Conservation (phyloP, 1,284 basidiomycete species). For the Tilletiopsis washingtonensis region DNA sequence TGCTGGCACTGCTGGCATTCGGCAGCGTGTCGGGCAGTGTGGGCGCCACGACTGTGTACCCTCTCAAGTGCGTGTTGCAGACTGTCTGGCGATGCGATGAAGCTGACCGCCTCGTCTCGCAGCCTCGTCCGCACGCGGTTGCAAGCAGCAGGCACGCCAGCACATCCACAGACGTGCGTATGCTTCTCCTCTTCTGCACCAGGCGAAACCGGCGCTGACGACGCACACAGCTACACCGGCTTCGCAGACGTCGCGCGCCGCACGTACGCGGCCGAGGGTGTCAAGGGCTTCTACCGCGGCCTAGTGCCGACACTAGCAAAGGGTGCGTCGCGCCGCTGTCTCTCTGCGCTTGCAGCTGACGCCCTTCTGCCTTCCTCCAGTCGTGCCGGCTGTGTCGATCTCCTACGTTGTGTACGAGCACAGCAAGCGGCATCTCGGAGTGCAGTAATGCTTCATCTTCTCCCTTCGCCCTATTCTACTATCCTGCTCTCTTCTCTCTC, state of each 20-base stretch:
- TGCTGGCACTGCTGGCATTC: slow-evolving; percentile 47
- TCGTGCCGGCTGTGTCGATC: slow-evolving; percentile 31
- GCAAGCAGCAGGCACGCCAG: slow-evolving; percentile 72
- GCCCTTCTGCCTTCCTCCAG: not conserved
- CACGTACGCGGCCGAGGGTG: slow-evolving; percentile 78
- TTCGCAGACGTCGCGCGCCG: slow-evolving; percentile 74
- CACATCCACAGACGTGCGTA: slow-evolving; percentile 23
- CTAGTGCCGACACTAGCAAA: slow-evolving; percentile 83
- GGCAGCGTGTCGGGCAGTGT: slow-evolving; percentile 49
- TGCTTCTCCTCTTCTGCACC: too few species aligned
- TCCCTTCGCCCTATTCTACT: not conserved
- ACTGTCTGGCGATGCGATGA: not conserved
- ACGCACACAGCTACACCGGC: slow-evolving; percentile 70
- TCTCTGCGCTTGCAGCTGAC: not conserved
- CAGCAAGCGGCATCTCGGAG: slow-evolving; percentile 14
- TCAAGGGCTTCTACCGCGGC: slow-evolving; percentile 91
- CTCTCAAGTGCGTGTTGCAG: slow-evolving; percentile 24
- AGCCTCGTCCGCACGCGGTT: slow-evolving; percentile 89
- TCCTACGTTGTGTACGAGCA: slow-evolving; percentile 46
- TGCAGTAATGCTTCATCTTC: slow-evolving; percentile 1
- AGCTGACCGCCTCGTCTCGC: not conserved
- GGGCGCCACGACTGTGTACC: slow-evolving; percentile 49
- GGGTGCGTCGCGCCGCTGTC: slow-evolving; percentile 8
- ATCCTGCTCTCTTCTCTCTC: too few species aligned
- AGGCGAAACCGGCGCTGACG: too few species aligned